Evolutionary conservation across 139 green algal species (phyloP).

Genomic region (Chlamydomonas incerta): DNA sequence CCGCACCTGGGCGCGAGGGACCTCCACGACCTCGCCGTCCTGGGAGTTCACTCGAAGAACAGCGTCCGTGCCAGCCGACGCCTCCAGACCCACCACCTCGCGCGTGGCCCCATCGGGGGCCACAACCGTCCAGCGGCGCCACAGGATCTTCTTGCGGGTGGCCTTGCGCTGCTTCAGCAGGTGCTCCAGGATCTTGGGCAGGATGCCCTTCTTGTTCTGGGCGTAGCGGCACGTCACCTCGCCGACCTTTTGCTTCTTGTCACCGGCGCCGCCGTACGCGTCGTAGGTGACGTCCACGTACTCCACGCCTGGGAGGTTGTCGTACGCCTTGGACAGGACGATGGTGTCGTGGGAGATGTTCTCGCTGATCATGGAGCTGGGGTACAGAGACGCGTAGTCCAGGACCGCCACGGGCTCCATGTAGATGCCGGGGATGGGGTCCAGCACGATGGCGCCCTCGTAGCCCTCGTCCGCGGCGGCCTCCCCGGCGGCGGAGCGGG

Average conservation of each 20-base stretch:
- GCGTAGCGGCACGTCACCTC: constrained; percentile 7
- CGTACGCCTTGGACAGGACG: constrained; percentile 27
- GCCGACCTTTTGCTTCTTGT: background rate
- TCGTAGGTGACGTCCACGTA: constrained; percentile 35
- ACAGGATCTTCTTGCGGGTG: background rate
- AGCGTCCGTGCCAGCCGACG: too few relatives aligned
- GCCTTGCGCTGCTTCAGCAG: constrained; percentile 16
- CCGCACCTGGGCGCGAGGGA: too few relatives aligned
- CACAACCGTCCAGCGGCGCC: background rate
- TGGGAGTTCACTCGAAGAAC: too few relatives aligned
- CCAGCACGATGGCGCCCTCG: constrained; percentile 50
- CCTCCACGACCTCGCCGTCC: background rate
- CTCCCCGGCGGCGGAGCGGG: too few relatives aligned
- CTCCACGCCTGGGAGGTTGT: constrained; percentile 34
- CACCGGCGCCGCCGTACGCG: background rate
- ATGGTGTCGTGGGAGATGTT: constrained; percentile 37
- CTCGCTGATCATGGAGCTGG: constrained; percentile 40
- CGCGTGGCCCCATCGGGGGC: too few relatives aligned
- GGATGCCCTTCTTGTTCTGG: background rate
- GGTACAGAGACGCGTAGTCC: constrained; percentile 51
- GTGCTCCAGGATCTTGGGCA: constrained; percentile 24
- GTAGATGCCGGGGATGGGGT: constrained; percentile 37
- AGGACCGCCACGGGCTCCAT: constrained; percentile 42
- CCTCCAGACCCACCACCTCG: too few relatives aligned
- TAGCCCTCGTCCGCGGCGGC: background rate